Evolutionary conservation across 495 filamentous ascomycete species (phyloP), one percentile per base, ranked within the genome.

Genomic region (Penicillium ucsense): DNA sequence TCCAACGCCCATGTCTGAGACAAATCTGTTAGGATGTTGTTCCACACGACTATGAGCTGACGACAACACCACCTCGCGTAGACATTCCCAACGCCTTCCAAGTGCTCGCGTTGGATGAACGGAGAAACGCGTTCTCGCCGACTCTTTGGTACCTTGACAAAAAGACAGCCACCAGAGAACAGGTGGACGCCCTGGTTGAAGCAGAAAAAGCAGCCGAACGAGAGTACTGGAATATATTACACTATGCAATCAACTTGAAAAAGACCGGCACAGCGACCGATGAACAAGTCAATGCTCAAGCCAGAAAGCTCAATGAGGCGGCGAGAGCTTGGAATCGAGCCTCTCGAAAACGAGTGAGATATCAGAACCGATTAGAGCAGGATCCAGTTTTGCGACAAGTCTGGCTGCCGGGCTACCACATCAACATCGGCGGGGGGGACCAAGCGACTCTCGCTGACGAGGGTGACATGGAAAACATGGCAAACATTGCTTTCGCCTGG

Each of bases 41-140:
- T 5, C 4, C 28, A 41, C 32, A 28, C 20, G 3, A n/a, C 8
- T 11, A 12, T 11, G 29, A 29, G 12, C 7, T 6, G 5, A 11
- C 7, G 27, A 28, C 41, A 9, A 40, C 31, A 51, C 33, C 56
- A 45, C 8, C n/a, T 34, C 50, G 53, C 30, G 43, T 3, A 56
- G 54, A 73, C 42, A 72, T 83, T 45, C 61, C 75, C 40, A 63
- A 82, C 51, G 80, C 81, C 3, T 83, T 74, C 52, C 80, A 84
- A 29, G 79, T 78, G 20, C 52, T 83, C 8, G 71, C 78, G 6
- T 57, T 84, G 3, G 79, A 83, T 41, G 80, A 83, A 53, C 54
- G 63, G 8, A 68, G 79, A 4, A 61, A 60, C 3, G 62, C 76
- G 3, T 82, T 80, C 51, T 45, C 59, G 5, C 80, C 80, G 0